phyloP scores from a whole-genome alignment of 2,329 filamentous ascomycete genomes.

The Cladophialophora exuberans region DNA sequence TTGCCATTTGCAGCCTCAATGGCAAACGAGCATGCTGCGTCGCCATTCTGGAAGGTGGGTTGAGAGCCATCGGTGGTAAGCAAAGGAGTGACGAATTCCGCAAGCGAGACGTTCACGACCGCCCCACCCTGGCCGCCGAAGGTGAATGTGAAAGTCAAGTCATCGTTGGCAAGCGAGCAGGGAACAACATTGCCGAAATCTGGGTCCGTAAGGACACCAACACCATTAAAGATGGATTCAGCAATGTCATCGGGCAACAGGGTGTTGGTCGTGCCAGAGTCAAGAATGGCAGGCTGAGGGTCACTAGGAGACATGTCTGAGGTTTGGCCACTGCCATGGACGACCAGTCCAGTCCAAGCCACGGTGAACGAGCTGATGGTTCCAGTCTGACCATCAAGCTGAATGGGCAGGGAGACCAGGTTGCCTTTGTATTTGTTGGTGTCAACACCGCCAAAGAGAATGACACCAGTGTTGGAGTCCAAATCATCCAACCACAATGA shows the following conservation, averaged over 20 bases:
- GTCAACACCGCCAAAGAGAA: conserved; percentile 82
- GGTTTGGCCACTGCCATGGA: conserved; percentile 35
- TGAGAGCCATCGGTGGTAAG: conserved; percentile 50
- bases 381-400: conserved; percentile 55
- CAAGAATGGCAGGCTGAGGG: conserved; percentile 64
- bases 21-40: conserved; percentile 67
- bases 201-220: conserved; percentile 55
- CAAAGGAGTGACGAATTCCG: conserved; percentile 65
- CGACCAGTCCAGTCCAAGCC: conserved; percentile 46
- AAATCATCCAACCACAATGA: conserved; percentile 49
- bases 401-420: conserved; percentile 64
- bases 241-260: conserved; percentile 69
- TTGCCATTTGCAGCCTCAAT: conserved; percentile 61
- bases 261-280: conserved; percentile 74
- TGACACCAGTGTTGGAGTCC: conserved; percentile 67
- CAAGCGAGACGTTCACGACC: conserved; percentile 40
- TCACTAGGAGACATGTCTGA: conserved; percentile 42
- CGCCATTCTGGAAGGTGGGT: conserved; percentile 58
- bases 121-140: conserved; percentile 52
- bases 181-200: conserved; percentile 41
- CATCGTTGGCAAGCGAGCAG: conserved; percentile 49
- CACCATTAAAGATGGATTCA: conserved; percentile 57
- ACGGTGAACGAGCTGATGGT: conserved; percentile 51
- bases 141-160: conserved; percentile 49
- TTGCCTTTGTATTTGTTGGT: conserved; percentile 71